These are phyloP conservation scores for Ophioceras dolichostomum DNA, from an alignment of 2,329 filamentous ascomycete species.

Conservation along the genomic window DNA sequence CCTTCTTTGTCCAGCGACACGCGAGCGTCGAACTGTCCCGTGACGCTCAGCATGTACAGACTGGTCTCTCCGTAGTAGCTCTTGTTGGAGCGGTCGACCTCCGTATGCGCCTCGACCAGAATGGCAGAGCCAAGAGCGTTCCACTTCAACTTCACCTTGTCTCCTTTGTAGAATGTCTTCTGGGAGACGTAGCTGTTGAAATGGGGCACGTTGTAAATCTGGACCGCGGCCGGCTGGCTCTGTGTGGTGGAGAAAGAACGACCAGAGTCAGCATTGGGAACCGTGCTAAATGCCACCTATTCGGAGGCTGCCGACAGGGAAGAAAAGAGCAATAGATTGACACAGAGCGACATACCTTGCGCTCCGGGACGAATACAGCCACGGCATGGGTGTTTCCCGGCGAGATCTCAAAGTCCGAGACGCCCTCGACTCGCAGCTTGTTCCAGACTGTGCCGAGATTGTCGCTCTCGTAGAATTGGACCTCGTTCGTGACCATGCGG, in stretches of 20 bases:
- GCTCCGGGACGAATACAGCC: constrained; percentile 89
- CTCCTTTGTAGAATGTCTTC: constrained; percentile 98
- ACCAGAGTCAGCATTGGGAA: constrained; percentile 9
- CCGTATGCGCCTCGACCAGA: constrained; percentile 91
- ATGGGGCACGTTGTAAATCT: constrained; percentile 85
- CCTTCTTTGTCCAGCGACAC: constrained; percentile 93
- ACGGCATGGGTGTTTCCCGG: constrained; percentile 85
- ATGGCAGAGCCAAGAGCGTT: constrained; percentile 83
- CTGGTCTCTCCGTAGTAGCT: constrained; percentile 99
- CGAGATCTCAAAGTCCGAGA: constrained; percentile 77
- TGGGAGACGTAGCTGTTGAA: constrained; percentile 78
- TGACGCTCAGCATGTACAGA: constrained; percentile 86
- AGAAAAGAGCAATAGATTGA: background rate
- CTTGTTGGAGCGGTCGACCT: constrained; percentile 97
- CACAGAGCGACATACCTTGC: constrained; percentile 52
- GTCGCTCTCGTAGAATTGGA: constrained; percentile 89
- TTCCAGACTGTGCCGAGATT: constrained; percentile 86
- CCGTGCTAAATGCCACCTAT: too few relatives aligned
- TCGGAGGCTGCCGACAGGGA: background rate
- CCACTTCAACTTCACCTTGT: constrained; percentile 99
- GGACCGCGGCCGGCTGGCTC: constrained; percentile 88
- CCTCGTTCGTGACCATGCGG: constrained; percentile 88
- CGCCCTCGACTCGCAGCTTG: constrained; percentile 85
- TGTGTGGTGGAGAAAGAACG: constrained; percentile 19
- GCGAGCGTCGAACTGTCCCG: constrained; percentile 83